Conservation (phyloP, 306 rosid species). For the Medicago ruthenica region DNA sequence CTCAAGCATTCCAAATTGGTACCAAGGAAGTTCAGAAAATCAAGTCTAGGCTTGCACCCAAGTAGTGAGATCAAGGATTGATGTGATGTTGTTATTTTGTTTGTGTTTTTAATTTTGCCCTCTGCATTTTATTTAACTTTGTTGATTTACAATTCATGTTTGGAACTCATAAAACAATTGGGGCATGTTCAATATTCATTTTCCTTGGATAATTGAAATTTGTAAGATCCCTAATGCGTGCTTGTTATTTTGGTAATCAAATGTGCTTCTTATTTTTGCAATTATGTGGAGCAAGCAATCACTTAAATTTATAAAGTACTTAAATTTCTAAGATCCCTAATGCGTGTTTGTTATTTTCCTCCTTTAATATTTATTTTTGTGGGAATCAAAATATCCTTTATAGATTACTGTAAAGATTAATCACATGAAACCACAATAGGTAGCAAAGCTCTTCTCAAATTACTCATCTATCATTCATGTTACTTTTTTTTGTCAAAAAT, state of each 20-base stretch:
- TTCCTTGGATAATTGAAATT: background rate
- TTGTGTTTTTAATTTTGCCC: background rate
- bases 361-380: too few relatives aligned
- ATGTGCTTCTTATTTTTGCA: background rate
- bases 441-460: too few relatives aligned
- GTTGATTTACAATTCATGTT: background rate
- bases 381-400: too few relatives aligned
- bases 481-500: too few relatives aligned
- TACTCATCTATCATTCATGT: too few relatives aligned
- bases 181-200: background rate
- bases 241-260: background rate
- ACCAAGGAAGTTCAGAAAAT: slow-evolving; percentile 70
- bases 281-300: background rate
- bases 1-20: slow-evolving; percentile 66
- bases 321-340: too few relatives aligned
- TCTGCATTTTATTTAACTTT: background rate
- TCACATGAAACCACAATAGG: too few relatives aligned
- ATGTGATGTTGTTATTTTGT: background rate
- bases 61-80: slow-evolving; percentile 24
- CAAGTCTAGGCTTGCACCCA: slow-evolving; percentile 70
- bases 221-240: background rate
- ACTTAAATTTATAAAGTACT: too few relatives aligned
- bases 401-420: too few relatives aligned
- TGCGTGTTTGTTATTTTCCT: too few relatives aligned
- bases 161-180: background rate